Evolutionary conservation across 331 rosid genomes (phyloP).

Genomic region (Rosa hybrid): DNA sequence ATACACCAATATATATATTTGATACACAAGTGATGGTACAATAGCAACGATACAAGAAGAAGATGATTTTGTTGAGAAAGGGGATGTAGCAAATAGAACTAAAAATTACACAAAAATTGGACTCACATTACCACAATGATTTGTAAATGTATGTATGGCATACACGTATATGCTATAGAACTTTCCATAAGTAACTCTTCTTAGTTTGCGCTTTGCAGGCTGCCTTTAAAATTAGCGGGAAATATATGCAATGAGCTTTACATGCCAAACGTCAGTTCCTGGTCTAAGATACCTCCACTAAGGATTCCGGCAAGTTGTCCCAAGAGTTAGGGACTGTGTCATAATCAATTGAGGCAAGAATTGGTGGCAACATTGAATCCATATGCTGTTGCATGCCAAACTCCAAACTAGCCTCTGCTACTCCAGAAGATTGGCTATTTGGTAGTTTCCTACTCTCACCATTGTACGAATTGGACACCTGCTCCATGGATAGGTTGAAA

Average conservation of each 20-base stretch:
- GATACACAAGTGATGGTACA: too few relatives aligned
- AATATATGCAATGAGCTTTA: neutral
- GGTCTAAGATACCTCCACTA: constrained; percentile 1
- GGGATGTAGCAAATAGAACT: too few relatives aligned
- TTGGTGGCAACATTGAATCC: neutral
- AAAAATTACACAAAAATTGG: too few relatives aligned
- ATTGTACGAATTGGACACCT: constrained; percentile 49
- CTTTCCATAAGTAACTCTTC: neutral
- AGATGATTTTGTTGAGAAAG: too few relatives aligned
- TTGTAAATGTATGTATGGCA: too few relatives aligned
- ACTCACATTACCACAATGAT: too few relatives aligned
- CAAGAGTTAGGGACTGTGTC: neutral
- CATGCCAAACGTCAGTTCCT: neutral
- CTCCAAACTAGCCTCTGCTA: constrained; percentile 42
- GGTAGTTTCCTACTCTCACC: constrained; percentile 29
- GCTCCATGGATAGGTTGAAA: constrained; percentile 47
- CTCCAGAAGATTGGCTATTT: constrained; percentile 47
- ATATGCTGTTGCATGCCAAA: constrained; percentile 31
- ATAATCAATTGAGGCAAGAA: neutral
- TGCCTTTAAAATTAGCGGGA: neutral
- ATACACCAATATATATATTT: too few relatives aligned
- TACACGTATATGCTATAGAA: too few relatives aligned
- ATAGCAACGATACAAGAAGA: too few relatives aligned
- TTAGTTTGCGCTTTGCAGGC: neutral
- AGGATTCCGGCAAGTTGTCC: neutral